phyloP scores from a whole-genome alignment of 2,329 filamentous ascomycete genomes.

The Fusarium sp. region DNA sequence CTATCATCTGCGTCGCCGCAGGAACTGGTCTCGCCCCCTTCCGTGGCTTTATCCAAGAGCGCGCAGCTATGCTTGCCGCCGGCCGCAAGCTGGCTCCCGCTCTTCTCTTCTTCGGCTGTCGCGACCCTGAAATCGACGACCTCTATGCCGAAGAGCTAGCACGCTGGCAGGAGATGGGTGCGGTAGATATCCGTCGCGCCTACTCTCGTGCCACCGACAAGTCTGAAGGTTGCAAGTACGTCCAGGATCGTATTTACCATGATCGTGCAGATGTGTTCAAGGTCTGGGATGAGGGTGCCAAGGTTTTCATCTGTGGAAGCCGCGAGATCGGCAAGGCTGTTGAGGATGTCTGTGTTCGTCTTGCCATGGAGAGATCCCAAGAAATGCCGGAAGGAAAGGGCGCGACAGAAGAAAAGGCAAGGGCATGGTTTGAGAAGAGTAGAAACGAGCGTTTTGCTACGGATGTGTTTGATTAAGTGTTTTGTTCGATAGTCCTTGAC shows the following conservation, averaged over 20 bases:
- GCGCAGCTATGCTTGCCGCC: conserved; percentile 61
- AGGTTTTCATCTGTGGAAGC: conserved; percentile 74
- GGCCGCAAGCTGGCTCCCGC: conserved; percentile 68
- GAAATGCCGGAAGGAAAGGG: conserved; percentile 45
- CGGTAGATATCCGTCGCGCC: conserved; percentile 69
- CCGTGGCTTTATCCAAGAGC: conserved; percentile 71
- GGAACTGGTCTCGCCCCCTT: conserved; percentile 71
- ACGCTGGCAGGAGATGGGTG: conserved; percentile 62
- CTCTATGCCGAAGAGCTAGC: conserved; percentile 70
- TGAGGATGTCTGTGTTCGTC: conserved; percentile 52
- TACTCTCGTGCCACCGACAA: conserved; percentile 57
- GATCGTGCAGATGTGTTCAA: conserved; percentile 51
- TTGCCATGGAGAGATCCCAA: conserved; percentile 49
- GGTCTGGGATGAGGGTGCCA: conserved; percentile 59
- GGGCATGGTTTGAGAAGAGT: conserved; percentile 61
- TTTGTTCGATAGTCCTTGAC: neutral
- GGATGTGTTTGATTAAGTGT: conserved; percentile 67
- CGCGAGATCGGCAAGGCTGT: conserved; percentile 61
- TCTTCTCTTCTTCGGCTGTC: conserved; percentile 74
- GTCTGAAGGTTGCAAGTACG: conserved; percentile 61
- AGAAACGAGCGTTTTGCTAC: conserved; percentile 67
- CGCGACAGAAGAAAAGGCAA: conserved; percentile 51
- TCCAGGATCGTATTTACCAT: conserved; percentile 57
- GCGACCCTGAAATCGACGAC: conserved; percentile 64
- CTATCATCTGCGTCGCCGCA: conserved; percentile 63